A percentile compares a stretch with the other conserved stretches of the same genome.
Conservation (phyloP, 2,329 filamentous ascomycete genomes). For the Basipetospora chlamydospora region DNA sequence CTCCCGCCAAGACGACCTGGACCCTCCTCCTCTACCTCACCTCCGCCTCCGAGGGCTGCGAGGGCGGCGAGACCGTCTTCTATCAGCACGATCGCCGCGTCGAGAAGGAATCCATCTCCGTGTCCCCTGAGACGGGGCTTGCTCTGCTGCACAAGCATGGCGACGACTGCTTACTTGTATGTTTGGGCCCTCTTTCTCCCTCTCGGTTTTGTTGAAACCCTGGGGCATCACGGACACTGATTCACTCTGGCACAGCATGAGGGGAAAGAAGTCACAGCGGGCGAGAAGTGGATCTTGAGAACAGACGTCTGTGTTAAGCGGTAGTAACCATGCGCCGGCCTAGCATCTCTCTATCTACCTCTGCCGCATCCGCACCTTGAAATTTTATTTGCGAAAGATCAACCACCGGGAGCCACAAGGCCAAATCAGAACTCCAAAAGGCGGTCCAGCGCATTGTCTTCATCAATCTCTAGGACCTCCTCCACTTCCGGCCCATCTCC, state of each 20-base stretch:
- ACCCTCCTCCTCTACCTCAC: conserved; percentile 81
- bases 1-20: conserved; percentile 66
- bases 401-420: no score
- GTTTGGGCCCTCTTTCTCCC: conserved; percentile 14
- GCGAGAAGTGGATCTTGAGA: conserved; percentile 84
- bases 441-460: no score
- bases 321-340: conserved; percentile 14
- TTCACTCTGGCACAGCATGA: conserved; percentile 45
- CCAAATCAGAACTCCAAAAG: background rate
- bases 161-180: conserved; percentile 66
- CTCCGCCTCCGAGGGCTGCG: conserved; percentile 55
- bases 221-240: no score
- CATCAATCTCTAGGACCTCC: no score
- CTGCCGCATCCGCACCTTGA: no score
- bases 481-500: no score
- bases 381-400: no score
- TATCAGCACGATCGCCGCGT: conserved; percentile 54
- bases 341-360: no score
- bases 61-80: conserved; percentile 84
- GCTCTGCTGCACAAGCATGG: conserved; percentile 80
- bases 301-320: conserved; percentile 62
- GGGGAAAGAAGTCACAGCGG: conserved; percentile 60
- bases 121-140: conserved; percentile 70
- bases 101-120: conserved; percentile 50
- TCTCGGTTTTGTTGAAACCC: no score